Base-by-base conservation (phyloP, 2,329 filamentous ascomycete species). In the Arthroderma sp. region DNA sequence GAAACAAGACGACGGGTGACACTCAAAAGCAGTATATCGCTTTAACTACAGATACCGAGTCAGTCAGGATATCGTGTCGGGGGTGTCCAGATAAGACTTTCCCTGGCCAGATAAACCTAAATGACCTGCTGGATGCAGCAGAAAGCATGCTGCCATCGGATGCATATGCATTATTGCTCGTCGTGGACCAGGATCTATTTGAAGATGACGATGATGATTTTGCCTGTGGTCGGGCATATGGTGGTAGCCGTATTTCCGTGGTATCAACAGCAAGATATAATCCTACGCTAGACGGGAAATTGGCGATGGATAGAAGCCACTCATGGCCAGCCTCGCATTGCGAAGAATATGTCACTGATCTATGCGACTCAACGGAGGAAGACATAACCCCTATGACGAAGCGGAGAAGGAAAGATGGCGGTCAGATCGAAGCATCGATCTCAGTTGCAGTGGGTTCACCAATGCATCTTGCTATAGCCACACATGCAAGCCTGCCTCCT, bases 321-420 rank as follows among this genome's bases (percentile, higher is more conserved):
- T 76, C 77, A 60, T 88, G 84, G 85, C 84, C 84, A 0, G 74
- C 77, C 2, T 81, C 79, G 4, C 84, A 87, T 66, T 87, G 83
- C 63, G 71, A 69, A 38, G 61, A 61, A 0, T 84, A 79, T 59
- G 67, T 53, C 3, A 35, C 7, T 15, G 49, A 53, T 13, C 31
- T 17, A 11, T 47, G 43, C 19, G 21, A 47, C 13, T 21, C 8
- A 15, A 7, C 19, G 8, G 5, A 47, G 21, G 43, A 17, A 1
- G 25, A 53, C 4, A 19, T 4, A 23, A 21, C 7, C 5, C 23
- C 17, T 41, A 7, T 25, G n/a, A 47, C 6, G 17, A 35, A 13
- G 11, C 15, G 7, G 8, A n/a, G 33, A 7, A 15, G 49, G 37
- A 52, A 25, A 7, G 35, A 37, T 6, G 53, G n/a, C n/a, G n/a